Base-by-base conservation (phyloP, 805 yeast genomes). In the Wickerhamomyces bisporus region DNA sequence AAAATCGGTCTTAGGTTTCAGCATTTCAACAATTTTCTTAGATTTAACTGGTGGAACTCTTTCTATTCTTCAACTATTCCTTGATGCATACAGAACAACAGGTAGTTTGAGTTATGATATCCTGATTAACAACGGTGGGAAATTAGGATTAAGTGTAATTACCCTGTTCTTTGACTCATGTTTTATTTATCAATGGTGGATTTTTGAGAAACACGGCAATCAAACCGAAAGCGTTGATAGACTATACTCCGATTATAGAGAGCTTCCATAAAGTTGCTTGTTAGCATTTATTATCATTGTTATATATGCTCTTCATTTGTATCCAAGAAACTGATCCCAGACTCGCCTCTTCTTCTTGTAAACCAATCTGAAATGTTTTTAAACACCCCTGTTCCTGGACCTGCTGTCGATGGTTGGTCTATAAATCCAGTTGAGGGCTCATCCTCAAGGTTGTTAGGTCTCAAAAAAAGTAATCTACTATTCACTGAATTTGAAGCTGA, bases 1-100 rank as follows among this genome's bases (percentile, higher is more conserved):
- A 47, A 77, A 80, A 52, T 83, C 95, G 5, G 88, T 88, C 39
- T 73, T 77, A 40, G 98, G 98, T 2, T 80, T 93, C 50, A 82
- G 96, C 39, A 74, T 91, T 44, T 73, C 86, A 10, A 62, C 69
- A 2, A 62, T 64, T 1, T 36, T 51, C 5, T 41, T 66, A 17
- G 73, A 67, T 48, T 34, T 57, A 13, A 43, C 57, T 8, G 73
- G 73, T 13, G 65, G 71, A 10, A 18, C 47, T 2, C 38, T 55
- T 4, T 53, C 60, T 1, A 45, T 40, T 7, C 15, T 32, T 5
- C 58, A 54, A 32, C 32, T 55, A 8, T 45, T 55, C 17, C 26
- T 56, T 21, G 59, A 54, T 30, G 44, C 57, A 2, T 53, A 53
- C 27, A 36, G 49, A 12, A 42, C 52, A 11, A 51, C 55, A 5